Percentiles rank a stretch among this genome's conserved stretches.
Evolutionary conservation across 2,329 filamentous ascomycete species (phyloP).

Genomic region (Fusarium sp.): DNA sequence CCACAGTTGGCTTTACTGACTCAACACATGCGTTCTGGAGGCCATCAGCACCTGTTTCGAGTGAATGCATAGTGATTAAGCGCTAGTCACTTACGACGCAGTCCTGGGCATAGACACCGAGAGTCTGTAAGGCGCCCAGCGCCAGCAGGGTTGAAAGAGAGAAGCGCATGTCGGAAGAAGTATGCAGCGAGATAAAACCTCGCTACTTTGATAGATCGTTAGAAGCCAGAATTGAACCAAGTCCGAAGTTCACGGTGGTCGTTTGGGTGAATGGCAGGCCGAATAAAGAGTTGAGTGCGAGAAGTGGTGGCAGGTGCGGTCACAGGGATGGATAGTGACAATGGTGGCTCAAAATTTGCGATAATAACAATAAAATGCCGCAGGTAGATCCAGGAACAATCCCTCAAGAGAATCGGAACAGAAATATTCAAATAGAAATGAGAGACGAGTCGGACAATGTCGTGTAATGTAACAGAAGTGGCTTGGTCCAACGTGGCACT

Average conservation of each 20-base stretch:
- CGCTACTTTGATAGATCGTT: slow-evolving; percentile 9
- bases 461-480: slow-evolving; percentile 28
- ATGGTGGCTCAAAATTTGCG: background rate
- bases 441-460: slow-evolving; percentile 25
- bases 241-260: background rate
- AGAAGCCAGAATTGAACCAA: background rate
- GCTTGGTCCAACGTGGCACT: slow-evolving; percentile 38
- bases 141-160: slow-evolving; percentile 46
- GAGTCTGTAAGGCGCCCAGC: slow-evolving; percentile 44
- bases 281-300: background rate
- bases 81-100: slow-evolving; percentile 49
- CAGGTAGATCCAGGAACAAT: slow-evolving; percentile 10
- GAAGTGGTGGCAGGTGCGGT: background rate
- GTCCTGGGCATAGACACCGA: slow-evolving; percentile 43
- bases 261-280: background rate
- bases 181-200: slow-evolving; percentile 2
- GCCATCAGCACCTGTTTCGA: slow-evolving; percentile 19
- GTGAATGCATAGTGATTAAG: background rate
- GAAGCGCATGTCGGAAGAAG: slow-evolving; percentile 43
- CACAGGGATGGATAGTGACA: background rate
- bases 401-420: slow-evolving; percentile 6
- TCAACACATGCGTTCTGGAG: slow-evolving; percentile 31
- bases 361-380: slow-evolving; percentile 21
- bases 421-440: slow-evolving; percentile 25
- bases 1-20: slow-evolving; percentile 18